Evolutionary conservation across 805 yeast species (phyloP).

Genomic region (Candida cerambycidarum): DNA sequence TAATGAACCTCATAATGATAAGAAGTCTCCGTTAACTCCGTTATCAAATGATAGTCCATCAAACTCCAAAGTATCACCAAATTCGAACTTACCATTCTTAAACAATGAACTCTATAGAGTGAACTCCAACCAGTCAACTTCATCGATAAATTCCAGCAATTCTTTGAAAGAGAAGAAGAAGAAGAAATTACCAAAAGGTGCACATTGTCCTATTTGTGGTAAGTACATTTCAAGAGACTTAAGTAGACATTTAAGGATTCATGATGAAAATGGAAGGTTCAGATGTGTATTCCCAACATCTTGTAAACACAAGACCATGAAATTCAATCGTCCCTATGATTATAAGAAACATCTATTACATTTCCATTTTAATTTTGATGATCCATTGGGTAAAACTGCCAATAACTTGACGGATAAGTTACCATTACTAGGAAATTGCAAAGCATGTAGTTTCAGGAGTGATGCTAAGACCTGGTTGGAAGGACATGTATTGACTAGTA

Average conservation of each 20-base stretch:
- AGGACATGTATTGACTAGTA: conserved; percentile 46
- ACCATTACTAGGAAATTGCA: conserved; percentile 37
- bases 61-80: conserved; percentile 2
- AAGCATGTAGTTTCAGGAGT: conserved; percentile 49
- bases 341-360: conserved; percentile 45
- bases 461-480: conserved; percentile 58
- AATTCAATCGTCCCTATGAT: conserved; percentile 47
- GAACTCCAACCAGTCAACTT: conserved; percentile 14
- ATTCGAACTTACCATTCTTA: background rate
- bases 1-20: conserved; percentile 5
- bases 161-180: conserved; percentile 14
- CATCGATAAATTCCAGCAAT: conserved; percentile 15
- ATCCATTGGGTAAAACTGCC: conserved; percentile 39
- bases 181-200: conserved; percentile 33
- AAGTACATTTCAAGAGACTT: conserved; percentile 42
- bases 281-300: conserved; percentile 41
- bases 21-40: conserved; percentile 9
- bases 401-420: conserved; percentile 42
- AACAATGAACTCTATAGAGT: conserved; percentile 7
- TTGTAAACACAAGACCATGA: conserved; percentile 43
- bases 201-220: conserved; percentile 39
- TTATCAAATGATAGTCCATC: conserved; percentile 8
- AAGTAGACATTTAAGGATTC: conserved; percentile 43
- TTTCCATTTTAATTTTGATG: conserved; percentile 42
- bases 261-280: conserved; percentile 43